Base-by-base conservation (phyloP, 1,284 basidiomycete genomes). In the Cryptococcus sp. region DNA sequence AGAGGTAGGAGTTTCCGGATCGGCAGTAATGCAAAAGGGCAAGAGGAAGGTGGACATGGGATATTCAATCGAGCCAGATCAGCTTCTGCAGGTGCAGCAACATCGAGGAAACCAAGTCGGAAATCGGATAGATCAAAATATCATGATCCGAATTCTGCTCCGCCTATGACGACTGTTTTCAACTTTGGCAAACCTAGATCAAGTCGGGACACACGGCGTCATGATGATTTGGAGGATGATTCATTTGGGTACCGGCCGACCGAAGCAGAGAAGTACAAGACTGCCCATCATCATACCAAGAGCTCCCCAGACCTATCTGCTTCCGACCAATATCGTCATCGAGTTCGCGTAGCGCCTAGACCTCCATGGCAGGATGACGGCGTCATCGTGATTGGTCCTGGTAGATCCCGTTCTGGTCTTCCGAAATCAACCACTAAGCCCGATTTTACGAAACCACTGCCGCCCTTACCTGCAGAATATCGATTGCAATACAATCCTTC, bases 361-460 rank as follows among this genome's bases (percentile, higher is more conserved):
- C 36, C 36, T 5, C 28, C 28, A 28, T 28, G 28, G 28, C 7
- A 39, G 5, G 36, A 39, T 39, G 31, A 46, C 19, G 53, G 53
- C 2, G 56, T 59, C 9, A 48, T 59, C 18, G 31, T 59, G 19
- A 59, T 59, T 22, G 50, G 53, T 19, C 49, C 49, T 23, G 34
- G 10, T 16, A 24, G 14, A 16, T 24, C 18, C 7, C 21, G 32
- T 16, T 28, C 49, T 21, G 48, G 23, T 9, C 49, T 44, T 23
- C 14, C 16, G 9, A 24, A 7, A 16, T 24, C 18, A 9, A 34
- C 21, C 7, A 39, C 36, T 14, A 39, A 39, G 7, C 41, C 41
- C 18, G 56, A 66, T 34, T 32, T 64, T 21, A 57, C 57, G 4
- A 66, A 65, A 50, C 63, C 66, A 7, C 51, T 68, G 0, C 66